These are phyloP conservation scores for Anisodus acutangulus DNA, from an alignment of 257 asterid genomes.

Conservation along the genomic window DNA sequence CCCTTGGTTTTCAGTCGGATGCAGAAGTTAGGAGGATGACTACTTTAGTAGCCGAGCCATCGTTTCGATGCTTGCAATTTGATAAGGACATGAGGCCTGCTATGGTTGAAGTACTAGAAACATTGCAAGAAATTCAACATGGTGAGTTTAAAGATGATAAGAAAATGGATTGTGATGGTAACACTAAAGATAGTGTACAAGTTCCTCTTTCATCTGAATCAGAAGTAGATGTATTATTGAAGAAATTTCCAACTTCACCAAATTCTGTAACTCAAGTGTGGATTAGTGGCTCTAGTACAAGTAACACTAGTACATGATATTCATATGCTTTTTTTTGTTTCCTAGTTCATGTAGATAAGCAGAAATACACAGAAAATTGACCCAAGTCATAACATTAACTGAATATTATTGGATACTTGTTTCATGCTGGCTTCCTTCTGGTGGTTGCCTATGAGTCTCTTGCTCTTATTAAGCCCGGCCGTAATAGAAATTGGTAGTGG, in stretches of 20 bases:
- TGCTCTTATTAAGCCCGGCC: neutral
- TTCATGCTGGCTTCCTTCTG: neutral
- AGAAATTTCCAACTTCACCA: conserved; percentile 38
- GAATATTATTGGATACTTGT: neutral
- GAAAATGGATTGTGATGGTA: neutral
- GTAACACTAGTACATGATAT: conserved; percentile 33
- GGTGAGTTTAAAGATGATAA: neutral
- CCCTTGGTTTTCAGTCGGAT: conserved; percentile 28
- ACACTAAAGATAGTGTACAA: conserved; percentile 2
- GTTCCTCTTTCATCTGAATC: conserved; percentile 39
- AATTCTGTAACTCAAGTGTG: conserved; percentile 36
- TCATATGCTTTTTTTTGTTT: neutral
- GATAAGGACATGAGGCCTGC: conserved; percentile 29
- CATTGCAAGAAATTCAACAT: conserved; percentile 24
- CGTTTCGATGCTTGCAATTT: conserved; percentile 30
- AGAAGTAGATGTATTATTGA: conserved; percentile 40
- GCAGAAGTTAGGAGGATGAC: conserved; percentile 30
- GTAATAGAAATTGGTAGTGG: neutral
- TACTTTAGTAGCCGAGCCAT: conserved; percentile 22
- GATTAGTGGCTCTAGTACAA: conserved; percentile 40
- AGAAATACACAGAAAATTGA: conserved; percentile 1
- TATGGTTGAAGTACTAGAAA: conserved; percentile 24
- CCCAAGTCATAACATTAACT: neutral
- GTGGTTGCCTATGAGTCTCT: neutral
- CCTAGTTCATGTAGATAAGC: neutral